These are phyloP conservation scores for Solanum rostratum DNA, from an alignment of 257 asterid genomes.

Conservation along the genomic window DNA sequence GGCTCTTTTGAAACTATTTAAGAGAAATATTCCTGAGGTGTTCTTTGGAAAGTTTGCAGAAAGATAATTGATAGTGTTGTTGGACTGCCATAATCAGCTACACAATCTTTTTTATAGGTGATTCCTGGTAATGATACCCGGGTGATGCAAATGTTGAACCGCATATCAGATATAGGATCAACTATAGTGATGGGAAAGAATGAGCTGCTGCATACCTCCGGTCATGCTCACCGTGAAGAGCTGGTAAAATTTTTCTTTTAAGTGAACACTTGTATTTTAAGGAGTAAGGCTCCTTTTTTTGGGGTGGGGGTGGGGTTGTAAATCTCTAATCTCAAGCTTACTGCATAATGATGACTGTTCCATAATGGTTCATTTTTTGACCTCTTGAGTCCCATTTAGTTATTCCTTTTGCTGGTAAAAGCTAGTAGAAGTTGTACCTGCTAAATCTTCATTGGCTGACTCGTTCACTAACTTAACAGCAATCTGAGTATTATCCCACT, in stretches of 20 bases:
- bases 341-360: not conserved
- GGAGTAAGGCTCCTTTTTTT: not conserved
- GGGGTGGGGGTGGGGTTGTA: not conserved
- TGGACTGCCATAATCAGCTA: conserved; percentile 6
- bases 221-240: conserved; percentile 97
- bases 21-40: not conserved
- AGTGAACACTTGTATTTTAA: not conserved
- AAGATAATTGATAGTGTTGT: not conserved
- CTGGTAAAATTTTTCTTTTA: conserved; percentile 45
- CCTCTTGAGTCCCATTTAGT: not conserved
- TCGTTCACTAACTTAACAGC: not conserved
- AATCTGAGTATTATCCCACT: not conserved
- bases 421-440: not conserved
- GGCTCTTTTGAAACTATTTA: not conserved
- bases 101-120: conserved; percentile 42
- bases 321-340: not conserved
- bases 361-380: not conserved
- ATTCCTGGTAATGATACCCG: conserved; percentile 97
- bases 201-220: conserved; percentile 87
- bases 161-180: conserved; percentile 89
- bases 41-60: not conserved
- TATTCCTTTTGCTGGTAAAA: not conserved
- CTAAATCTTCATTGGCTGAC: not conserved
- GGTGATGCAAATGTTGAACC: conserved; percentile 94
- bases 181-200: conserved; percentile 91